phyloP scores from a whole-genome alignment of 257 asterid genomes.

The Sherardia arvensis region DNA sequence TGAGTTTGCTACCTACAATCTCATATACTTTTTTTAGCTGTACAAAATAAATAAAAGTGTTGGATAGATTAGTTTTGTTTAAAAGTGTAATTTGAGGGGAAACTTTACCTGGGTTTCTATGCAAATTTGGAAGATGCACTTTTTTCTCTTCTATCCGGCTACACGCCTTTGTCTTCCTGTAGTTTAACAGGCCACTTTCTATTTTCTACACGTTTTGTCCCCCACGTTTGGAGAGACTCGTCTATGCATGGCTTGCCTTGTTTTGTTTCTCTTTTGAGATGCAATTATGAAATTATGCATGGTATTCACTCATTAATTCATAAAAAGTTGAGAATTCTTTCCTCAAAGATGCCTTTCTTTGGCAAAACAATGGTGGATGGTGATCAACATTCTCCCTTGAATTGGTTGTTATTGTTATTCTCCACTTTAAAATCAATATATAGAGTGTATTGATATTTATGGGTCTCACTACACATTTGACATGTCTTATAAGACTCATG shows the following conservation, averaged over 20 bases:
- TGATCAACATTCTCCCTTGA: too few relatives aligned
- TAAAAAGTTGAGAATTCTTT: background rate
- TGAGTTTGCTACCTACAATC: too few relatives aligned
- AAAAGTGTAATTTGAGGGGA: background rate
- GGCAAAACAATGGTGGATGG: background rate
- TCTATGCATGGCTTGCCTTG: background rate
- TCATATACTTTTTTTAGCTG: too few relatives aligned
- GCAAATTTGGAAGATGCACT: conserved; percentile 10
- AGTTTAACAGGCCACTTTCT: background rate
- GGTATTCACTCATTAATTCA: background rate
- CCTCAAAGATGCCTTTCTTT: background rate
- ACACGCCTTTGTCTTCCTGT: conserved; percentile 12
- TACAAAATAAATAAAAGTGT: too few relatives aligned
- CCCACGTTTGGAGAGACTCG: background rate
- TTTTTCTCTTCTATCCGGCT: conserved; percentile 5
- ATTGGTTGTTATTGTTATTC: too few relatives aligned
- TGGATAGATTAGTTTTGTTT: background rate
- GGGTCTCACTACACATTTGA: too few relatives aligned
- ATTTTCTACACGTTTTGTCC: background rate
- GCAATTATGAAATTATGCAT: background rate
- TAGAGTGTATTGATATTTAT: too few relatives aligned
- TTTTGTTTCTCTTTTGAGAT: background rate
- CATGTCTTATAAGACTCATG: too few relatives aligned
- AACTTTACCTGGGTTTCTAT: conserved; percentile 1
- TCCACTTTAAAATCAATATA: too few relatives aligned